Evolutionary conservation across 139 green algal species (phyloP).

Genomic region (Haematococcus sp.): DNA sequence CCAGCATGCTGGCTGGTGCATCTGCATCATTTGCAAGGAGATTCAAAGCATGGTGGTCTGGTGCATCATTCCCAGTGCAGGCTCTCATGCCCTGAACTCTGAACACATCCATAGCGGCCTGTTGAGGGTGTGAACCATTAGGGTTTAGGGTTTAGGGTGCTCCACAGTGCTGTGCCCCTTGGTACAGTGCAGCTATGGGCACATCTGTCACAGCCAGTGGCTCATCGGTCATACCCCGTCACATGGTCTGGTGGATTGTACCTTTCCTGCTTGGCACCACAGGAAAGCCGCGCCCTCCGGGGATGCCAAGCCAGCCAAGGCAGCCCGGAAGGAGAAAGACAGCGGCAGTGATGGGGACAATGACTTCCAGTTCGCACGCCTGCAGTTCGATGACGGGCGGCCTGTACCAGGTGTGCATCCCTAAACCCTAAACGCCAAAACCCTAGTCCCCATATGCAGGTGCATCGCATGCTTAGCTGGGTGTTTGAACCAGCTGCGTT

Average conservation of each 20-base stretch:
- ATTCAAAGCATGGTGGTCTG: neutral
- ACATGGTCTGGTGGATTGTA: too few relatives aligned
- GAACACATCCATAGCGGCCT: too few relatives aligned
- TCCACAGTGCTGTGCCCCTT: too few relatives aligned
- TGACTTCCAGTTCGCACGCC: constrained; percentile 43
- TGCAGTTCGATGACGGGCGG: constrained; percentile 41
- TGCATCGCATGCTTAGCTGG: neutral
- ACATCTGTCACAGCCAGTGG: too few relatives aligned
- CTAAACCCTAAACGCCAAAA: too few relatives aligned
- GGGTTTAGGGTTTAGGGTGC: too few relatives aligned
- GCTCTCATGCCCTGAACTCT: too few relatives aligned
- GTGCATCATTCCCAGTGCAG: neutral
- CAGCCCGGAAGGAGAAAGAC: constrained; percentile 15
- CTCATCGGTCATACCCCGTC: too few relatives aligned
- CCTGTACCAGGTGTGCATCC: constrained; percentile 4
- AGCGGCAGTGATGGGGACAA: constrained; percentile 1
- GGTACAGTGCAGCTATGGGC: too few relatives aligned
- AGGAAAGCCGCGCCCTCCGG: neutral
- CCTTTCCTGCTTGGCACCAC: neutral
- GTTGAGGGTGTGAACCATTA: too few relatives aligned
- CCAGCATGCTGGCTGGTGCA: neutral
- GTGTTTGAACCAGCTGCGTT: too few relatives aligned
- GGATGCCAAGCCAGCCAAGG: constrained; percentile 17
- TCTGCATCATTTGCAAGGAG: neutral
- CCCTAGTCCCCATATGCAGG: neutral